These are phyloP conservation scores for Ogataea sp. DNA, from an alignment of 805 yeast species.

Conservation along the genomic window DNA sequence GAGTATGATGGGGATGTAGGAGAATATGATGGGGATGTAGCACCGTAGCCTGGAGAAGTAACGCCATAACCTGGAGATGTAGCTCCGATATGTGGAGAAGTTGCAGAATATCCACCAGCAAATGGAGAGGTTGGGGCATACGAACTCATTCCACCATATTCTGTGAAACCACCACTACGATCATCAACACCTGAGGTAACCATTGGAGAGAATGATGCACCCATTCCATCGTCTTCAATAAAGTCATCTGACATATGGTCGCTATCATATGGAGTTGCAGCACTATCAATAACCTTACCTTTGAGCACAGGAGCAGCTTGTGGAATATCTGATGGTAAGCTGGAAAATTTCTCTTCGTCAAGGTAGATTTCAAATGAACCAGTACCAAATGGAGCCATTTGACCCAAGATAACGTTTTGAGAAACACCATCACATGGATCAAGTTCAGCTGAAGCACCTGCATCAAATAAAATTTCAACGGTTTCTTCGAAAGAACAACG, in stretches of 20 bases:
- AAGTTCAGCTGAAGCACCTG: slow-evolving; percentile 95
- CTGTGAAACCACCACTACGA: slow-evolving; percentile 76
- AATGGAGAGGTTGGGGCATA: slow-evolving; percentile 49
- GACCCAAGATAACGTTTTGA: slow-evolving; percentile 95
- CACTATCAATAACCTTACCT: slow-evolving; percentile 53
- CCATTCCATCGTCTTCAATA: slow-evolving; percentile 52
- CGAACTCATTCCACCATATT: slow-evolving; percentile 60
- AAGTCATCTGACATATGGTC: slow-evolving; percentile 58
- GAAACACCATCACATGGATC: slow-evolving; percentile 99
- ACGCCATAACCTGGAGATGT: slow-evolving; percentile 50
- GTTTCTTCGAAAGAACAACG: slow-evolving; percentile 99
- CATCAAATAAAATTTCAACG: slow-evolving; percentile 93
- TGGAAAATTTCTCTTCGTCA: slow-evolving; percentile 77
- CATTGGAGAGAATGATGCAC: slow-evolving; percentile 87
- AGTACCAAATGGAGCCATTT: slow-evolving; percentile 97
- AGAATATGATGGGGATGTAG: slow-evolving; percentile 51
- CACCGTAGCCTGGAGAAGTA: slow-evolving; percentile 40
- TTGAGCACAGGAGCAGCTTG: slow-evolving; percentile 30
- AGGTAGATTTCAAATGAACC: slow-evolving; percentile 96
- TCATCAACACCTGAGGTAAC: slow-evolving; percentile 80
- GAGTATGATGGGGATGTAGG: slow-evolving; percentile 42
- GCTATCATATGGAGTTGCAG: slow-evolving; percentile 85
- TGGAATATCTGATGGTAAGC: slow-evolving; percentile 44
- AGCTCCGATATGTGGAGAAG: slow-evolving; percentile 40
- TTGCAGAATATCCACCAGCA: slow-evolving; percentile 43